Evolutionary conservation across 768 basidiomycete genomes (phyloP).

Genomic region (Collybia sp.): DNA sequence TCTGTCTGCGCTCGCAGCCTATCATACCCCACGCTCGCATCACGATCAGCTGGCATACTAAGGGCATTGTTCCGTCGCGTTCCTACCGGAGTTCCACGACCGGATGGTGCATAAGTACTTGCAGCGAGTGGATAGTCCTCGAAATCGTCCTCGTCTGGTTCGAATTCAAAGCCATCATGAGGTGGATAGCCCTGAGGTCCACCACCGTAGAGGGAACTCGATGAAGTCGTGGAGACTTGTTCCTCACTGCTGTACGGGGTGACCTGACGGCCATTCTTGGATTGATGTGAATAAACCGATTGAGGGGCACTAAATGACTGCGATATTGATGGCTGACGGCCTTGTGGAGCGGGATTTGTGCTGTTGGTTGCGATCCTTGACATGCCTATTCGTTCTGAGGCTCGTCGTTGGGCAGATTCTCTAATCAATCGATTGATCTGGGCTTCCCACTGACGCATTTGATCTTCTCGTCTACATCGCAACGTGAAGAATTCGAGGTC

Average conservation of each 20-base stretch:
- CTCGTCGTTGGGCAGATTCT: slow-evolving; percentile 65
- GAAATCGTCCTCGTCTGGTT: slow-evolving; percentile 66
- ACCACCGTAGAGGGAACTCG: slow-evolving; percentile 21
- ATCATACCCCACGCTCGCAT: slow-evolving; percentile 40
- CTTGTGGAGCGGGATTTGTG: slow-evolving; percentile 34
- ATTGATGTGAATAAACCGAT: slow-evolving; percentile 25
- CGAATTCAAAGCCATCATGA: slow-evolving; percentile 68
- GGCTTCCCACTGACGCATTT: slow-evolving; percentile 88
- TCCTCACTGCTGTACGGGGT: slow-evolving; percentile 36
- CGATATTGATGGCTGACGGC: slow-evolving; percentile 26
- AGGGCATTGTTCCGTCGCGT: slow-evolving; percentile 53
- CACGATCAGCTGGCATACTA: slow-evolving; percentile 55
- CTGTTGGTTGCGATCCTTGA: slow-evolving; percentile 50
- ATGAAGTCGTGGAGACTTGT: slow-evolving; percentile 21
- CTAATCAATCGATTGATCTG: slow-evolving; percentile 86
- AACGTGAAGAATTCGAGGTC: slow-evolving; percentile 92
- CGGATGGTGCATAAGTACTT: slow-evolving; percentile 42
- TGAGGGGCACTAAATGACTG: slow-evolving; percentile 21
- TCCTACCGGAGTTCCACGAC: slow-evolving; percentile 71
- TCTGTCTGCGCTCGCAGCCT: slow-evolving; percentile 69
- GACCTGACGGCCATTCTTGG: slow-evolving; percentile 24
- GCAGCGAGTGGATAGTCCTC: slow-evolving; percentile 65
- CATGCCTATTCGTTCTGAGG: slow-evolving; percentile 53
- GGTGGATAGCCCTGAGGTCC: slow-evolving; percentile 57
- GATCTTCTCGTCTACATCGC: slow-evolving; percentile 89